These are phyloP conservation scores for Fusarium sp. DNA, from an alignment of 2,329 filamentous ascomycete genomes.

Conservation along the genomic window DNA sequence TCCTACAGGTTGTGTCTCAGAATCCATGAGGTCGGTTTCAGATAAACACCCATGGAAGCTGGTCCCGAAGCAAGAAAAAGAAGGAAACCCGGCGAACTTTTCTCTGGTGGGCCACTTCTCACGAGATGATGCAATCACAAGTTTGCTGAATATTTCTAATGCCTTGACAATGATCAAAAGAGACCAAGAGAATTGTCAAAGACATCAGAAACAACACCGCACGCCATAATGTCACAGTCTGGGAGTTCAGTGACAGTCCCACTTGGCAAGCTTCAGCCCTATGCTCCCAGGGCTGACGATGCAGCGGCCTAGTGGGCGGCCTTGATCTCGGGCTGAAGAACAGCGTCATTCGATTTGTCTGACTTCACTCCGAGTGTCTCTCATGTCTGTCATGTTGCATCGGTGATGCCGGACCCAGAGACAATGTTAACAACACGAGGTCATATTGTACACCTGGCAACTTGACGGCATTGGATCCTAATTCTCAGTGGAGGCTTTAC, in stretches of 20 bases:
- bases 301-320: constrained; percentile 22
- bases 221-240: constrained; percentile 1
- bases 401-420: constrained; percentile 3
- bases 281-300: constrained; percentile 25
- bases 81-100: neutral
- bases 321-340: constrained; percentile 2
- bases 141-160: neutral
- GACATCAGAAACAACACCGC: neutral
- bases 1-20: constrained; percentile 29
- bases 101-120: neutral
- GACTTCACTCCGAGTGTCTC: neutral
- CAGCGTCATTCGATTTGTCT: neutral
- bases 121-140: neutral
- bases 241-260: constrained; percentile 20
- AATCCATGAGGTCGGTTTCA: constrained; percentile 14
- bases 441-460: neutral
- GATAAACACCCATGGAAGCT: neutral
- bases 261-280: constrained; percentile 37
- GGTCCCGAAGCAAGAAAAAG: neutral
- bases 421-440: neutral
- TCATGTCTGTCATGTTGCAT: neutral
- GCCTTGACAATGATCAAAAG: neutral
- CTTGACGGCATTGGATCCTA: neutral
- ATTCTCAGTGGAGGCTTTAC: constrained; percentile 15
- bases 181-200: neutral